A percentile compares a stretch with the other conserved stretches of the same genome.
phyloP scores from a whole-genome alignment of 257 asterid species.

The Nicotiana undulata region DNA sequence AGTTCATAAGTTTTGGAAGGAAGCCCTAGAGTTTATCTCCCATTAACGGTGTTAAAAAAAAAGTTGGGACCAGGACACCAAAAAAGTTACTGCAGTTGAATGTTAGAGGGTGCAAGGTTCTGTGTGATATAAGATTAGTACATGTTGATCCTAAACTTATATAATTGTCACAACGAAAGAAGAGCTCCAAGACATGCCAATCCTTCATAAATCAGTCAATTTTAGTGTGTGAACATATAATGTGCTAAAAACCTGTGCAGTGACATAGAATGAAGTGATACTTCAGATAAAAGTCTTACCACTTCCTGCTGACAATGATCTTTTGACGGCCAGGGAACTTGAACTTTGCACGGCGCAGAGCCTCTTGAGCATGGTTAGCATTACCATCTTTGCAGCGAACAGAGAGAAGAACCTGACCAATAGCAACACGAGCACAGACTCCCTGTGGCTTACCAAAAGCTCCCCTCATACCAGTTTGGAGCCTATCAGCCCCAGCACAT shows the following conservation, averaged over 20 bases:
- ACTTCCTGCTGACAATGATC: conserved; percentile 19
- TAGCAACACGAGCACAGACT: conserved; percentile 20
- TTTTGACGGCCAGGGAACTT: conserved; percentile 24
- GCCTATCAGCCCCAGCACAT: conserved; percentile 24
- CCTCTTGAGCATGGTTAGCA: conserved; percentile 12
- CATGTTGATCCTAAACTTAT: background rate
- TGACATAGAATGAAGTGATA: background rate
- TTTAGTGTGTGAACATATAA: background rate
- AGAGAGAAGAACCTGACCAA: conserved; percentile 20
- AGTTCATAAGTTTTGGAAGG: background rate
- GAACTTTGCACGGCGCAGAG: conserved; percentile 19
- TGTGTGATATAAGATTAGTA: background rate
- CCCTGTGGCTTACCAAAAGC: conserved; percentile 22
- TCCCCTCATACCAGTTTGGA: conserved; percentile 21
- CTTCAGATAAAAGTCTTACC: background rate
- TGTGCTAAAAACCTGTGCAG: background rate
- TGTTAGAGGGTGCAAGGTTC: background rate
- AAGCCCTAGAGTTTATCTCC: background rate
- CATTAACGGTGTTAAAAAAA: background rate
- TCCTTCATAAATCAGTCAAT: background rate
- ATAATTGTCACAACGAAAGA: background rate
- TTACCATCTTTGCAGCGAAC: conserved; percentile 18
- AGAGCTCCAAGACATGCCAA: background rate
- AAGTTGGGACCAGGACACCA: background rate
- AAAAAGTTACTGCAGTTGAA: background rate